Evolutionary conservation across 768 basidiomycete genomes (phyloP).

Genomic region (Kwoniella sp.): DNA sequence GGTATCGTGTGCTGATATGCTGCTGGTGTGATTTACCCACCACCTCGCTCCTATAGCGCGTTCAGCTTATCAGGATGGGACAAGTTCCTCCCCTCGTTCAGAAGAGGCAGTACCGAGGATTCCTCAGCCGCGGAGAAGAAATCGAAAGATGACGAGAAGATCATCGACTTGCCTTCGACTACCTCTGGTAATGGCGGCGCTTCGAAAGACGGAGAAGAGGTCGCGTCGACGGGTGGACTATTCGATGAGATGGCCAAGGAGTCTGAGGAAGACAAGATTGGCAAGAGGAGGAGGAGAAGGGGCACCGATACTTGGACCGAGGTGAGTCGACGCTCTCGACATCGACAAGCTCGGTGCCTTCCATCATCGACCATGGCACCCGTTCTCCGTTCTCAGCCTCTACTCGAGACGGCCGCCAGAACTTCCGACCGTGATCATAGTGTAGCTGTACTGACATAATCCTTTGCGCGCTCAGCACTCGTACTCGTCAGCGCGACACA

Average conservation of each 20-base stretch:
- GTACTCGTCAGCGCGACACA: constrained; percentile 89
- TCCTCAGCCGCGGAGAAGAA: not conserved
- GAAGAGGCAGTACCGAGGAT: constrained; percentile 4
- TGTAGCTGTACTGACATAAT: not conserved
- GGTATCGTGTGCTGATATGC: not conserved
- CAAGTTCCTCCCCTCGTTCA: constrained; percentile 17
- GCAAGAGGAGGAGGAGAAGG: constrained; percentile 19
- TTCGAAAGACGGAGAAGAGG: not conserved
- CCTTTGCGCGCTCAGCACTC: constrained; percentile 67
- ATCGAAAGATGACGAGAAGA: constrained; percentile 1
- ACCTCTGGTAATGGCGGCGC: not conserved
- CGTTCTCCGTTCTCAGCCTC: no score
- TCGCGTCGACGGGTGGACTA: constrained; percentile 23
- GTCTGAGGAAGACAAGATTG: constrained; percentile 7
- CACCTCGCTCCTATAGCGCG: constrained; percentile 2
- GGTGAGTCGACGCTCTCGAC: constrained; percentile 5
- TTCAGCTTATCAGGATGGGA: constrained; percentile 29
- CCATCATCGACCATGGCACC: no score
- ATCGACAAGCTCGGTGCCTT: not conserved
- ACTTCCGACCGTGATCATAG: constrained; percentile 1
- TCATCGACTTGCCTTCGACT: constrained; percentile 8
- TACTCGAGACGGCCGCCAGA: no score
- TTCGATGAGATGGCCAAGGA: constrained; percentile 32
- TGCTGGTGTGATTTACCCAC: not conserved
- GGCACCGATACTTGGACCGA: constrained; percentile 19